A percentile compares a stretch with the other conserved stretches of the same genome.
Conservation (phyloP, 148 eudicot genomes). For the Silene conica region DNA sequence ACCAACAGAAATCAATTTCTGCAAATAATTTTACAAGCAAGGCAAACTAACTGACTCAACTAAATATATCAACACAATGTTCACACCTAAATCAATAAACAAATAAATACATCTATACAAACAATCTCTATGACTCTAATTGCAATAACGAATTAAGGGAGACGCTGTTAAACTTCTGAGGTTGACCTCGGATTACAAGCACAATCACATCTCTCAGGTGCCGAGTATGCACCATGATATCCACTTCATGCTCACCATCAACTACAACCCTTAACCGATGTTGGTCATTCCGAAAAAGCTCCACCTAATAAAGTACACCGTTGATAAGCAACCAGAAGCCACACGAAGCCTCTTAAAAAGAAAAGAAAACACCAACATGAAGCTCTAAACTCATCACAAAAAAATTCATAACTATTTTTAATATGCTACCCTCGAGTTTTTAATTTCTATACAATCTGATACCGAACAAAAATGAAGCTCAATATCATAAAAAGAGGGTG, state of each 20-base stretch:
- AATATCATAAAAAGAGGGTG: no score
- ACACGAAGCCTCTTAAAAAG: not conserved
- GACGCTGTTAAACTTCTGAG: constrained; percentile 88
- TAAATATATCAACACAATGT: constrained; percentile 5
- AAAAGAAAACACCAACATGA: not conserved
- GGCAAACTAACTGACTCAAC: not conserved
- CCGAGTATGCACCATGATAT: constrained; percentile 91
- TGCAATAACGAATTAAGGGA: constrained; percentile 88
- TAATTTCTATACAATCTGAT: no score
- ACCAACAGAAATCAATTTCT: not conserved
- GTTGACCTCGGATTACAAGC: constrained; percentile 85
- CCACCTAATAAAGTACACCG: constrained; percentile 52
- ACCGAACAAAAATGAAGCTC: no score
- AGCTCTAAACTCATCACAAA: not conserved
- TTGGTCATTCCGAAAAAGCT: constrained; percentile 85
- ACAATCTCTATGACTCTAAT: constrained; percentile 45
- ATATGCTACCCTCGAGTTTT: no score
- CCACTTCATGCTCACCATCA: constrained; percentile 76
- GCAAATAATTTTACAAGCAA: not conserved
- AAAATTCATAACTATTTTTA: not conserved
- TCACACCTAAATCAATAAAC: not conserved
- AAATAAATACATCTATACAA: constrained; percentile 11
- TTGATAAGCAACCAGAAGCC: not conserved
- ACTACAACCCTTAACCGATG: constrained; percentile 82
- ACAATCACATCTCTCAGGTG: constrained; percentile 85